A percentile compares a stretch with the other conserved stretches of the same genome.
Evolutionary conservation across 2,329 filamentous ascomycete species (phyloP).

Genomic region (Aspergillus fischeri): DNA sequence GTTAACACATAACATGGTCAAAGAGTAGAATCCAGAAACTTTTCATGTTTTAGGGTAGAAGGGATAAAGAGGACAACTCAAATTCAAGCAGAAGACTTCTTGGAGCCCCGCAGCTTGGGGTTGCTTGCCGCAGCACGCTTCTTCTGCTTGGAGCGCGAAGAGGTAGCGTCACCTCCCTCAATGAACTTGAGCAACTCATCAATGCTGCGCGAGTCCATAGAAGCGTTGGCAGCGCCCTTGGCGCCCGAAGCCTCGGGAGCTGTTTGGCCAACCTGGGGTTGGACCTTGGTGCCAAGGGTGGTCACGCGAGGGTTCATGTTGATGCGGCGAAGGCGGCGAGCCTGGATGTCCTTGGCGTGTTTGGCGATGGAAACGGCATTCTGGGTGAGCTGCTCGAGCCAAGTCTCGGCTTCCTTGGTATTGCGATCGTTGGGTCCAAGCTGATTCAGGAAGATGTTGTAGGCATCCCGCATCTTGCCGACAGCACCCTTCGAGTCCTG

Average conservation of each 20-base stretch:
- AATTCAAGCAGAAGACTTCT: conserved; percentile 33
- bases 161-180: conserved; percentile 59
- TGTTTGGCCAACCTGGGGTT: conserved; percentile 60
- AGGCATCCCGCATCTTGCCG: conserved; percentile 90
- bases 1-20: conserved; percentile 26
- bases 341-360: conserved; percentile 82
- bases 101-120: conserved; percentile 42
- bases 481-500: conserved; percentile 91
- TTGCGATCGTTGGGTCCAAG: conserved; percentile 91
- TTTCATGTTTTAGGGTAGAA: conserved; percentile 6
- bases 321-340: conserved; percentile 67
- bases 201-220: conserved; percentile 74
- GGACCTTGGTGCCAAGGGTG: conserved; percentile 53
- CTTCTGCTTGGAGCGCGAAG: conserved; percentile 41
- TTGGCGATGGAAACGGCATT: conserved; percentile 93
- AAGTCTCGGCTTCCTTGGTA: conserved; percentile 95
- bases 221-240: conserved; percentile 33
- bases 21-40: conserved; percentile 11
- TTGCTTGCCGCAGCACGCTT: conserved; percentile 41
- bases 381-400: conserved; percentile 93
- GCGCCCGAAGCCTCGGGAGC: conserved; percentile 46
- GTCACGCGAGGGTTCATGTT: conserved; percentile 61
- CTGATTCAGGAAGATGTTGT: conserved; percentile 86
- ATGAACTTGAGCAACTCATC: conserved; percentile 94
- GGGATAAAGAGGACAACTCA: conserved; percentile 5